Percentiles rank a stretch among this genome's conserved stretches.
These are phyloP conservation scores for Kodamaea fukazawae DNA, from an alignment of 805 yeast genomes.

Conservation along the genomic window DNA sequence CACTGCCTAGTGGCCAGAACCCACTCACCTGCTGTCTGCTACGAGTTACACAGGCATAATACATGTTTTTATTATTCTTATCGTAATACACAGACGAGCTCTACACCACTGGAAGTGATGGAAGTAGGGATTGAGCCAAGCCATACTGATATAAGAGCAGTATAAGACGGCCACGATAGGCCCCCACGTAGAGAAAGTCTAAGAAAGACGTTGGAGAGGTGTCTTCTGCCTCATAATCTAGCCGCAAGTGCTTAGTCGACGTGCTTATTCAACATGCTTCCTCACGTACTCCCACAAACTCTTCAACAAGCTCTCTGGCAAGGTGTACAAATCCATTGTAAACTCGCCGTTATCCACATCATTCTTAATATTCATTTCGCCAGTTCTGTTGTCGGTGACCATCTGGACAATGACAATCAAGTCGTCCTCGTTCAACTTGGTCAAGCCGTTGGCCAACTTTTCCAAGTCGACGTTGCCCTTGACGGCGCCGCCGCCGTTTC, in stretches of 20 bases:
- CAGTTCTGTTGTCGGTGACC: constrained; percentile 93
- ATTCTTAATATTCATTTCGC: constrained; percentile 93
- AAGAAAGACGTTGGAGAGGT: no score
- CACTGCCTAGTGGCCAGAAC: no score
- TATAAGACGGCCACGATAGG: no score
- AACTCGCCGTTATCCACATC: constrained; percentile 97
- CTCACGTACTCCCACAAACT: constrained; percentile 93
- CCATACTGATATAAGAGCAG: no score
- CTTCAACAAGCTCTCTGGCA: constrained; percentile 87
- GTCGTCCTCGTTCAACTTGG: constrained; percentile 88
- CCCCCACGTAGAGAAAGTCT: no score
- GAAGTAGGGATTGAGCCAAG: neutral
- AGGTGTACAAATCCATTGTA: constrained; percentile 89
- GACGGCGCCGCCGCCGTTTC: constrained; percentile 49
- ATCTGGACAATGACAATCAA: constrained; percentile 92
- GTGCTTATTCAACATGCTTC: constrained; percentile 49
- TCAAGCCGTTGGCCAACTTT: constrained; percentile 83
- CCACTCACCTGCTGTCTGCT: no score
- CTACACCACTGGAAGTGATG: neutral
- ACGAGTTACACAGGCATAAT: no score
- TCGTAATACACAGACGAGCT: neutral
- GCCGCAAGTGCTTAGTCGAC: no score
- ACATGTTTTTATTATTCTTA: neutral
- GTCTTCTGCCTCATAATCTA: no score
- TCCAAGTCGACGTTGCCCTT: constrained; percentile 86